Percentiles rank a stretch among this genome's conserved stretches.
Evolutionary conservation across 345 rosid genomes (phyloP).

Genomic region (Eucalyptus sp.): DNA sequence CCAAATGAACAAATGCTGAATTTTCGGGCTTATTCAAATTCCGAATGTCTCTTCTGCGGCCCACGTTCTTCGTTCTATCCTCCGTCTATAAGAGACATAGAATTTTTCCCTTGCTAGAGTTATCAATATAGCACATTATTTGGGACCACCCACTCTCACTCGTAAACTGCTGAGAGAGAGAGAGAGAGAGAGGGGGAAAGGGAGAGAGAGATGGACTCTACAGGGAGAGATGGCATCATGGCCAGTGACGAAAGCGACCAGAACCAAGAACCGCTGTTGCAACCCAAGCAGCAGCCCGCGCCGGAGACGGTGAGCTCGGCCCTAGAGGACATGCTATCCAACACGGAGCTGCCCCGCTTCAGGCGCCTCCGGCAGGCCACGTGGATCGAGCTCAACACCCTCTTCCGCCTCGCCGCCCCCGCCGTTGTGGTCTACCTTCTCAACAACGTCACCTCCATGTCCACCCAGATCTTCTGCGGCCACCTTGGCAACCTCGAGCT

Average conservation of each 20-base stretch:
- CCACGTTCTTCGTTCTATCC: neutral
- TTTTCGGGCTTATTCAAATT: neutral
- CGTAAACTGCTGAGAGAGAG: neutral
- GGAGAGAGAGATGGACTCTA: neutral
- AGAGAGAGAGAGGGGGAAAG: neutral
- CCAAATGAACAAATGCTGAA: neutral
- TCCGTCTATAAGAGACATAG: neutral
- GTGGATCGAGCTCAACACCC: constrained; percentile 33
- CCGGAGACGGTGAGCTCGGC: constrained; percentile 7
- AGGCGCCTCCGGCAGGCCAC: constrained; percentile 24
- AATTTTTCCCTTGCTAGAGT: neutral
- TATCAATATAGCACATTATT: neutral
- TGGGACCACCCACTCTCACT: neutral
- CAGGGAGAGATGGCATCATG: neutral
- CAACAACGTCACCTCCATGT: constrained; percentile 36
- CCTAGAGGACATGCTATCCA: constrained; percentile 38
- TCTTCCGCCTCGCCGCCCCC: constrained; percentile 40
- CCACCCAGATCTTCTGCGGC: constrained; percentile 53
- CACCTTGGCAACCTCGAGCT: constrained; percentile 57
- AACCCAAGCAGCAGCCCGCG: neutral
- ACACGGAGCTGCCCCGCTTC: constrained; percentile 9
- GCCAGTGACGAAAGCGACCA: neutral
- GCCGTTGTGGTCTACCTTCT: constrained; percentile 47
- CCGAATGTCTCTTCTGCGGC: neutral
- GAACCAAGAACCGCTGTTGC: neutral